Percentiles rank a stretch among this genome's conserved stretches.
phyloP scores from a whole-genome alignment of 2,329 filamentous ascomycete genomes.

The Blumeria hordei region DNA sequence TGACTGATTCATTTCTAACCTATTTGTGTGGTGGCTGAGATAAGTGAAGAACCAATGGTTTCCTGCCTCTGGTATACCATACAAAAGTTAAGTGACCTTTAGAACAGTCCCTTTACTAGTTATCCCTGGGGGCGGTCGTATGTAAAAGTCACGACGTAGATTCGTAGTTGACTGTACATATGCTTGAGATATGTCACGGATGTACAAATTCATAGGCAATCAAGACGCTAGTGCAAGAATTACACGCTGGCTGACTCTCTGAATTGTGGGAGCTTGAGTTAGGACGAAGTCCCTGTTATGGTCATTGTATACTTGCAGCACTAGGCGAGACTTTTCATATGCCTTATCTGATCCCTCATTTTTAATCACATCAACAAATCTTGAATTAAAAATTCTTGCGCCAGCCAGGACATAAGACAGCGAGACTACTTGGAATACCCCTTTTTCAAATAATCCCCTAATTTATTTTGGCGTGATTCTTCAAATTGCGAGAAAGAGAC shows the following conservation, averaged over 20 bases:
- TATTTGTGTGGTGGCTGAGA: too few relatives aligned
- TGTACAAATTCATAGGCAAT: too few relatives aligned
- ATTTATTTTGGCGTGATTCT: not conserved
- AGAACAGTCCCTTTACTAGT: too few relatives aligned
- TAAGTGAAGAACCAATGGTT: too few relatives aligned
- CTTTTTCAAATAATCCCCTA: not conserved
- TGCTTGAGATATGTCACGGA: too few relatives aligned
- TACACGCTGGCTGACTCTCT: slow-evolving; percentile 1
- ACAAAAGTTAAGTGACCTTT: too few relatives aligned
- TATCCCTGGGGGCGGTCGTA: too few relatives aligned
- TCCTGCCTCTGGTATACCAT: too few relatives aligned
- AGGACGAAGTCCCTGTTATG: slow-evolving; percentile 1
- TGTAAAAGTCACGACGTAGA: too few relatives aligned
- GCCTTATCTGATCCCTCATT: slow-evolving; percentile 1
- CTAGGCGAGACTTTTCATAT: slow-evolving; percentile 4
- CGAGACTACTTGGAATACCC: not conserved
- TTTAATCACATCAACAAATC: slow-evolving; percentile 5
- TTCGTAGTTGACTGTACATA: too few relatives aligned
- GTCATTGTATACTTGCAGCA: slow-evolving; percentile 4
- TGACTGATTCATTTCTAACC: slow-evolving; percentile 2
- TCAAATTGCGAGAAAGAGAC: not conserved
- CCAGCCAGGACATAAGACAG: not conserved
- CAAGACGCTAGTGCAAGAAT: too few relatives aligned
- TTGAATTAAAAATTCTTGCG: slow-evolving; percentile 1
- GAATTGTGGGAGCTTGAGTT: slow-evolving; percentile 2